Evolutionary conservation across 352 stramenopile genomes (phyloP), one percentile per base, ranked within the genome.

Genomic region (Achlya hypogyna): DNA sequence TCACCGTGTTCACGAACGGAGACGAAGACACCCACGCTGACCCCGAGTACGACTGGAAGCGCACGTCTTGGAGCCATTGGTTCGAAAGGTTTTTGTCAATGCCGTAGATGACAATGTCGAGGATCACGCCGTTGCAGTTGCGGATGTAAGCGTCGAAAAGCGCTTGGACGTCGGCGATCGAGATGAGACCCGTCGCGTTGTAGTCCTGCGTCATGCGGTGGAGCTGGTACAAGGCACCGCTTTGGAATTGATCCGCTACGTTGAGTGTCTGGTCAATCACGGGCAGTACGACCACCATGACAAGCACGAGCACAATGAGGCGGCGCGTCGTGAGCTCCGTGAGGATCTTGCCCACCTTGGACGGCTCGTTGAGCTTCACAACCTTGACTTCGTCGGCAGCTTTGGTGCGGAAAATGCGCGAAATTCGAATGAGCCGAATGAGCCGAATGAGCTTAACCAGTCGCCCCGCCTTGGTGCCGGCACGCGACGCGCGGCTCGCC

Each of bases 311-410:
- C 28, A 98, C 76, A 58, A 98, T 98, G 27, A 98, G 71, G 35
- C 86, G 77, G 9, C 90, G 78, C 23, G 93, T 98, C 9, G 94
- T 98, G 54, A 97, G 96, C 63, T 98, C 93, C 6, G 92, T 97
- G 45, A 98, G 70, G 65, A 97, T 89, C 64, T 96, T 95, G 51
- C 94, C 94, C 53, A 98, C 92, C 71, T 98, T 97, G 32, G 85
- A 96, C 18, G 88, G 88, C 69, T 96, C 86, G 0, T 82, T 90
- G 59, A 95, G 87, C 56, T 87, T 69, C 20, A 91, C 62, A 14
- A 69, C 78, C 62, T 89, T 84, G 22, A 14, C 22, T 0, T 65
- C 62, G 5, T 88, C 77, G 47, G 20, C 45, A 23, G 78, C 78
- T 62, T 88, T 87, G 74, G 82, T 88, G 38, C 89, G 88, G 42